These are phyloP conservation scores for Metschnikowia baotianmanensis DNA, from an alignment of 805 yeast species.

Conservation along the genomic window DNA sequence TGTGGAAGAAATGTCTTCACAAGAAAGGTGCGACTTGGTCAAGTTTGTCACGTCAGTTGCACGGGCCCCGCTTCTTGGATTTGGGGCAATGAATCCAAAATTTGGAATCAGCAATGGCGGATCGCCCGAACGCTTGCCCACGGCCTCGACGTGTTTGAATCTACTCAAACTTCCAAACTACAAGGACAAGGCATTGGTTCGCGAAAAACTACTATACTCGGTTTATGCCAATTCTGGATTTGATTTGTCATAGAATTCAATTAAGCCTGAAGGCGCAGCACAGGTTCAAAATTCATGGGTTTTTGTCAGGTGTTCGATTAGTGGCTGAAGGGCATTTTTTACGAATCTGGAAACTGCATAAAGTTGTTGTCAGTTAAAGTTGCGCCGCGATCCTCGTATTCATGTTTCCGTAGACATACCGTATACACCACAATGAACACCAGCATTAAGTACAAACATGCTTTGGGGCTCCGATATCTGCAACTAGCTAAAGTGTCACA, in stretches of 20 bases:
- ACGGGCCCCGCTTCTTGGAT: slow-evolving; percentile 88
- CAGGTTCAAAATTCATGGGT: no score
- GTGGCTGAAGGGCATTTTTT: no score
- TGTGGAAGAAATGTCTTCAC: slow-evolving; percentile 59
- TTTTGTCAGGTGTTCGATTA: no score
- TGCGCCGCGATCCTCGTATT: no score
- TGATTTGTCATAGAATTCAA: slow-evolving; percentile 57
- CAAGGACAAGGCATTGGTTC: slow-evolving; percentile 38
- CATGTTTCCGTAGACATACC: no score
- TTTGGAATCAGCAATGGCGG: slow-evolving; percentile 81
- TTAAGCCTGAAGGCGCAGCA: no score
- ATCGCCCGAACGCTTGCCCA: slow-evolving; percentile 62
- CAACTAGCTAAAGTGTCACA: background rate
- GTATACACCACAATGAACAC: background rate
- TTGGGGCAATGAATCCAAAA: slow-evolving; percentile 56
- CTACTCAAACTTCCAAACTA: slow-evolving; percentile 85
- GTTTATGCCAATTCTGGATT: slow-evolving; percentile 84
- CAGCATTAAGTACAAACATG: background rate
- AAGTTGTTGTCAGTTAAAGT: no score
- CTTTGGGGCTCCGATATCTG: background rate
- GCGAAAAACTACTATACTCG: slow-evolving; percentile 68
- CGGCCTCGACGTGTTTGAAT: slow-evolving; percentile 92
- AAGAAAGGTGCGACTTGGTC: slow-evolving; percentile 63
- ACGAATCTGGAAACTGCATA: no score
- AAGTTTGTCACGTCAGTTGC: slow-evolving; percentile 93